phyloP scores from a whole-genome alignment of 2,329 filamentous ascomycete genomes.

The Westerdykella aurantiaca region DNA sequence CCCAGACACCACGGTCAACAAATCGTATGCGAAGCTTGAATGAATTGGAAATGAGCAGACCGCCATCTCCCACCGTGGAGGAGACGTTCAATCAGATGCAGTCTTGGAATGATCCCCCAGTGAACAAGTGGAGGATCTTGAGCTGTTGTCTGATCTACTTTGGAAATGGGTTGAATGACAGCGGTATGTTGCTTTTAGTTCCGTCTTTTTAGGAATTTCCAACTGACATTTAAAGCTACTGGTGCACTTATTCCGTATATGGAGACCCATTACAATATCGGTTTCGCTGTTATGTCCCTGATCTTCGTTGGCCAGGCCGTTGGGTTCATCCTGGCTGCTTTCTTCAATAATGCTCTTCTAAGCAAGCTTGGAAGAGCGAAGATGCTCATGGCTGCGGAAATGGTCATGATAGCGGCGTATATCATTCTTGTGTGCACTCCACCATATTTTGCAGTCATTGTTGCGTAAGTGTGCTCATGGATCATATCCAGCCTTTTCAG shows the following conservation, averaged over 20 bases:
- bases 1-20: constrained; percentile 8
- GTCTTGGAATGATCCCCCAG: constrained; percentile 53
- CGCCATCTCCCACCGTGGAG: constrained; percentile 41
- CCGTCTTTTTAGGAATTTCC: background rate
- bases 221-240: constrained; percentile 42
- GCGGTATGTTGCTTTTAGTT: constrained; percentile 37
- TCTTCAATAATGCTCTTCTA: constrained; percentile 60
- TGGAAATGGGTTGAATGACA: constrained; percentile 67
- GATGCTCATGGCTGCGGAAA: constrained; percentile 55
- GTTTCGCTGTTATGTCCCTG: constrained; percentile 71
- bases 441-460: constrained; percentile 63
- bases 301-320: constrained; percentile 75
- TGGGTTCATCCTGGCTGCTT: constrained; percentile 69
- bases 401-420: constrained; percentile 56
- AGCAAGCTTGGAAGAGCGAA: constrained; percentile 59
- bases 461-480: constrained; percentile 32
- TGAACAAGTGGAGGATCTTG: constrained; percentile 65
- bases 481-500: background rate
- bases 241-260: constrained; percentile 79
- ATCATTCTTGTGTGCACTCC: constrained; percentile 60
- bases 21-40: constrained; percentile 29
- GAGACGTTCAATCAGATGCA: constrained; percentile 47
- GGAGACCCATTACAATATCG: constrained; percentile 67
- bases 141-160: constrained; percentile 62
- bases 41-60: constrained; percentile 52